Percentiles rank a stretch among this genome's conserved stretches.
Conservation (phyloP, 179 eudicot genomes). For the Spergularia azorica region DNA sequence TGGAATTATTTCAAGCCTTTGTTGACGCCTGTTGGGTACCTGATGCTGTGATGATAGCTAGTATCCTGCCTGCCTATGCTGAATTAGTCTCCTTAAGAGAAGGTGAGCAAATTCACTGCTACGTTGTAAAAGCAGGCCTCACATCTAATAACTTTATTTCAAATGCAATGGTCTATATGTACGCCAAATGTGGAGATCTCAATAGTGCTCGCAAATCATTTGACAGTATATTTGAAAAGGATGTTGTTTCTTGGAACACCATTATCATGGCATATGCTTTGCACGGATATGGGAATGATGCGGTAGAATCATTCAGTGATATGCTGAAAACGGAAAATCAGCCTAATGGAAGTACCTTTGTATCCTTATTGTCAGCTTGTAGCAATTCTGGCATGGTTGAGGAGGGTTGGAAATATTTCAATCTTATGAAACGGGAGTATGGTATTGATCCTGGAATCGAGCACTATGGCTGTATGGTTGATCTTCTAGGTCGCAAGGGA, state of each 20-base stretch:
- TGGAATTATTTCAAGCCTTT: constrained; percentile 43
- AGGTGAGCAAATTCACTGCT: constrained; percentile 70
- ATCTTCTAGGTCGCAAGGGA: constrained; percentile 66
- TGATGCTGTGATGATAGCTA: constrained; percentile 57
- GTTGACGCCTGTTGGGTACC: constrained; percentile 37
- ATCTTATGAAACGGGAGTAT: constrained; percentile 53
- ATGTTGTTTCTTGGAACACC: constrained; percentile 77
- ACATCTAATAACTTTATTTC: constrained; percentile 33
- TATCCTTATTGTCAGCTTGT: constrained; percentile 62
- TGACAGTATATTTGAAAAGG: constrained; percentile 44
- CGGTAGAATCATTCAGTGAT: constrained; percentile 46
- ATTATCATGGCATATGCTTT: constrained; percentile 73
- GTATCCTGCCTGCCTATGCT: constrained; percentile 58
- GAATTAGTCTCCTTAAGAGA: constrained; percentile 56
- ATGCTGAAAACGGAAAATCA: constrained; percentile 45
- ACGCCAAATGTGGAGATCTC: constrained; percentile 76
- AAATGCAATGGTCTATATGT: constrained; percentile 60
- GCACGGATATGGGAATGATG: constrained; percentile 55
- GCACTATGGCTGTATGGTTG: constrained; percentile 81
- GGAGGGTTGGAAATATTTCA: constrained; percentile 67
- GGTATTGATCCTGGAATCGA: constrained; percentile 70
- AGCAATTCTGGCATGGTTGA: constrained; percentile 61
- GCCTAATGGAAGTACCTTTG: constrained; percentile 71
- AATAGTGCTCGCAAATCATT: constrained; percentile 44
- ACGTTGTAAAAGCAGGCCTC: constrained; percentile 34